A percentile compares a stretch with the other conserved stretches of the same genome.
Evolutionary conservation across 2,329 filamentous ascomycete genomes (phyloP).

Genomic region (Diaporthe longicolla): DNA sequence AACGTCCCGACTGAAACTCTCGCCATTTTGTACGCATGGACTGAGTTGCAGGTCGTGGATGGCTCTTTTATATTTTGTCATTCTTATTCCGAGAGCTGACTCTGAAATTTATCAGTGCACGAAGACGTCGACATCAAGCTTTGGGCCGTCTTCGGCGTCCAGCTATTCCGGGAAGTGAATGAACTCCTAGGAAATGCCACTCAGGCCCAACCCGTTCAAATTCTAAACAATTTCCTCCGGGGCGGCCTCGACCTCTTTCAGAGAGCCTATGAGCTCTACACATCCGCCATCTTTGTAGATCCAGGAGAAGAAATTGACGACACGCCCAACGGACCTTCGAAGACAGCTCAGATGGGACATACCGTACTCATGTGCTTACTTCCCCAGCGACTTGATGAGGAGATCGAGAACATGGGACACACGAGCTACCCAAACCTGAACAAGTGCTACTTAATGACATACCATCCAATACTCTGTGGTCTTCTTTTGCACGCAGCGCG

Average conservation of each 20-base stretch:
- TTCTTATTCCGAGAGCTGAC: not conserved
- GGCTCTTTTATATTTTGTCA: no score
- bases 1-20: not conserved
- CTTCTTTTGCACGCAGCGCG: constrained; percentile 19
- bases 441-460: constrained; percentile 21
- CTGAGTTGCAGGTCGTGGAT: not conserved
- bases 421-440: constrained; percentile 11
- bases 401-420: constrained; percentile 17
- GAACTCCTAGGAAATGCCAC: not conserved
- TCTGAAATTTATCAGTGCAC: not conserved
- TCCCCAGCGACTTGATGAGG: constrained; percentile 17
- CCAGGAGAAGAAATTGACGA: not conserved
- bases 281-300: not conserved
- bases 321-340: not conserved
- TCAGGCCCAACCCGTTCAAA: not conserved
- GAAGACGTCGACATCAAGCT: constrained; percentile 33
- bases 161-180: constrained; percentile 24
- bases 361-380: constrained; percentile 21
- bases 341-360: not conserved
- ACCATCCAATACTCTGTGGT: constrained; percentile 22
- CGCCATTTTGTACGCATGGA: no score
- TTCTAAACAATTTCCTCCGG: not conserved
- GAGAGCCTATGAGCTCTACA: not conserved
- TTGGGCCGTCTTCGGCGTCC: constrained; percentile 28
- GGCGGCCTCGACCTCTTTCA: not conserved